Conservation (phyloP, 768 basidiomycete genomes). For the Panellus pusillus region DNA sequence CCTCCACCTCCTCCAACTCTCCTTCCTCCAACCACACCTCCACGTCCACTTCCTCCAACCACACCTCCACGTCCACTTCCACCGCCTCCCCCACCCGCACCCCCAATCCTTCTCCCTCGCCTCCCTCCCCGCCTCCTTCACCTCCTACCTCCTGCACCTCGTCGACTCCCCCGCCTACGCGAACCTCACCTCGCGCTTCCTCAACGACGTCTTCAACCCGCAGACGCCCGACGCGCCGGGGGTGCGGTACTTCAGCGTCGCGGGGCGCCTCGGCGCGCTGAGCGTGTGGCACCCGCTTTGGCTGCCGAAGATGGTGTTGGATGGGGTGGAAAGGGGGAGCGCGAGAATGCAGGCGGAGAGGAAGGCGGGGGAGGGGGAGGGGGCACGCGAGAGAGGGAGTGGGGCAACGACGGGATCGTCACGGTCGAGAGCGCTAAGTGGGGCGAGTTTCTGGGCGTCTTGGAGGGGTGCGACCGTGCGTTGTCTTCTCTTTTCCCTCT, state of each 20-base stretch:
- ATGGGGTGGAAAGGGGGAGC: slow-evolving; percentile 71
- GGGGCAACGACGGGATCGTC: slow-evolving; percentile 93
- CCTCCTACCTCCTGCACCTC: slow-evolving; percentile 81
- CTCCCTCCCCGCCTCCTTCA: slow-evolving; percentile 78
- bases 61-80: no score
- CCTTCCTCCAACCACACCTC: no score
- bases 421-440: slow-evolving; percentile 90
- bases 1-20: no score
- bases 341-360: slow-evolving; percentile 43
- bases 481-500: slow-evolving; percentile 8
- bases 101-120: slow-evolving; percentile 46
- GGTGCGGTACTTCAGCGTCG: slow-evolving; percentile 92
- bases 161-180: slow-evolving; percentile 97
- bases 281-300: slow-evolving; percentile 93
- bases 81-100: no score
- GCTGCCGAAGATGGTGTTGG: slow-evolving; percentile 93
- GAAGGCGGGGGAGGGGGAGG: slow-evolving; percentile 29
- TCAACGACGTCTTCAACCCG: slow-evolving; percentile 81
- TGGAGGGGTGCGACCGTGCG: slow-evolving; percentile 85
- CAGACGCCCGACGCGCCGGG: slow-evolving; percentile 71
- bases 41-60: no score
- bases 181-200: slow-evolving; percentile 84
- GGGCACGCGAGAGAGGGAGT: no score
- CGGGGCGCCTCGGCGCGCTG: slow-evolving; percentile 67
- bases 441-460: slow-evolving; percentile 91